Evolutionary conservation across 768 basidiomycete species (phyloP), one percentile per base, ranked within the genome.

Genomic region (Asterophora lycoperdoides): DNA sequence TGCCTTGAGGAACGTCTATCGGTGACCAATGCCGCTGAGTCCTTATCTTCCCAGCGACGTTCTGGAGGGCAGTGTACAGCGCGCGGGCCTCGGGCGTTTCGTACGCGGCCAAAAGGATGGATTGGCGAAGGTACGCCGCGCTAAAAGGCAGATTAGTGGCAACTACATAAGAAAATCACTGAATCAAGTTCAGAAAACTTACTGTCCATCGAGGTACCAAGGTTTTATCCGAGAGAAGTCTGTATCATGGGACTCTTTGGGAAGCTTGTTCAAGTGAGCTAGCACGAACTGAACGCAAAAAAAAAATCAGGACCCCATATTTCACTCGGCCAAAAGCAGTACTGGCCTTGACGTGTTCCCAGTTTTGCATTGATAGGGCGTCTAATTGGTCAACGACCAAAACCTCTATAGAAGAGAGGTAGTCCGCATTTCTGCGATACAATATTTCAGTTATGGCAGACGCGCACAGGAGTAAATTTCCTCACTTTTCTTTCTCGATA

Each of bases 181-280:
- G 10, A 9, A n/a, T n/a, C n/a, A n/a, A n/a, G n/a, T n/a, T n/a
- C n/a, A 18, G 14, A 5, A 10, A 18, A 3, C 90, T 61, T 68
- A 96, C 94, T 92, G 80, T 62, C 86, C 88, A 57, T 98, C 95
- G 9, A 98, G 78, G 65, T 94, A 96, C 96, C 96, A 98, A 1
- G 93, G 90, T 68, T 96, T 98, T 59, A 98, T 88, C 9, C 96
- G 83, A 8, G 93, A 95, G 69, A 98, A 97, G 67, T 98, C 96
- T 18, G 89, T 81, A 52, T 94, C 89, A 56, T 86, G 94, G 1
- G 93, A 91, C 59, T 94, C 89, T 59, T 93, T 91, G 1, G 96
- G 96, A 9, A 96, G 73, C 56, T 86, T 76, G 68, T 97, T 98
- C 51, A 97, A 67, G 56, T 87, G 78, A 5, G 81, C 81, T 56